These are phyloP conservation scores for Penicillium arizonense DNA, from an alignment of 495 filamentous ascomycete genomes.

Conservation along the genomic window DNA sequence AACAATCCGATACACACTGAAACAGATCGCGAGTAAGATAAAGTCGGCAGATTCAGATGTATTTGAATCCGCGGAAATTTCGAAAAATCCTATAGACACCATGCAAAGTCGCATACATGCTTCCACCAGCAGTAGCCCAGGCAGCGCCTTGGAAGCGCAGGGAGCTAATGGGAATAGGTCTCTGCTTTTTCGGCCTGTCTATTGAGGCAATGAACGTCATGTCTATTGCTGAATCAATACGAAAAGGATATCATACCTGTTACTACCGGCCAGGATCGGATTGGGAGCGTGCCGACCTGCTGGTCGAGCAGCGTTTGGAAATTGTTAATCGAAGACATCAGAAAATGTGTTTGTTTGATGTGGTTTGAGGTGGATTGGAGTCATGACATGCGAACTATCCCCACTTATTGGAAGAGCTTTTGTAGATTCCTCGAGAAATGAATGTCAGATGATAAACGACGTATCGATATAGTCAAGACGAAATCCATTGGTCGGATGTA, in stretches of 20 bases:
- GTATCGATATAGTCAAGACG: background rate
- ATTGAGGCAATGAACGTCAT: background rate
- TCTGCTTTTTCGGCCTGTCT: conserved; percentile 10
- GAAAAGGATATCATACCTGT: background rate
- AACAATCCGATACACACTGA: too few species aligned
- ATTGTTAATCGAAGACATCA: conserved; percentile 7
- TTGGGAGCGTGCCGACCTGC: conserved; percentile 19
- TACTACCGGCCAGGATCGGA: conserved; percentile 1
- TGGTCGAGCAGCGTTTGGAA: conserved; percentile 22
- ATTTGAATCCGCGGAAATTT: conserved; percentile 30
- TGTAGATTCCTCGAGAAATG: background rate
- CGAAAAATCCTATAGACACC: conserved; percentile 30
- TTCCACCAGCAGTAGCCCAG: conserved; percentile 31
- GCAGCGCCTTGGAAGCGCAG: conserved; percentile 30
- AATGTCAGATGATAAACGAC: conserved; percentile 2
- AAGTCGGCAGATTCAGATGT: conserved; percentile 12
- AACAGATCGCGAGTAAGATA: too few species aligned
- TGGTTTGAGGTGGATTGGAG: background rate
- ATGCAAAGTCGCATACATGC: conserved; percentile 29
- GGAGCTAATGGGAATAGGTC: conserved; percentile 18
- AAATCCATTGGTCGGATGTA: too few species aligned
- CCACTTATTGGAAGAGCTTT: background rate
- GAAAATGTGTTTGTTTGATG: conserved; percentile 4
- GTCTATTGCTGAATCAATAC: background rate
- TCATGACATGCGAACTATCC: background rate